Percentiles rank a stretch among this genome's conserved stretches.
phyloP scores from a whole-genome alignment of 495 filamentous ascomycete genomes.

The Penicillium chermesinum region DNA sequence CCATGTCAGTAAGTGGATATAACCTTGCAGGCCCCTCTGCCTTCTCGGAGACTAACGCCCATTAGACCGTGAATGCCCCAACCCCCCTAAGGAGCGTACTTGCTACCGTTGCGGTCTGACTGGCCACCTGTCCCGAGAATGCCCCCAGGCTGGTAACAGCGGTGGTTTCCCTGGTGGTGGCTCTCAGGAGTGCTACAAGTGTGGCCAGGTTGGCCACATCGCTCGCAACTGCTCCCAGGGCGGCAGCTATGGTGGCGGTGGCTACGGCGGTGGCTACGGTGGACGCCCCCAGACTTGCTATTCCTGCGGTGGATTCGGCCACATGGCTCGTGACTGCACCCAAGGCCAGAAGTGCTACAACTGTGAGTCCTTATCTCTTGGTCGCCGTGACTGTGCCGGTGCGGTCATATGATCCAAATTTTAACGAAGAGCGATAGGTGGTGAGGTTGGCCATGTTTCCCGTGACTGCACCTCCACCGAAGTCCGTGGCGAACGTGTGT shows the following conservation, averaged over 20 bases:
- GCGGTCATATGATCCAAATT: too few relatives aligned
- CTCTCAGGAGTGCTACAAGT: conserved; percentile 93
- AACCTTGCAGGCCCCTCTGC: neutral
- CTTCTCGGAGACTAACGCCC: conserved; percentile 5
- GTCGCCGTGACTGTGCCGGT: too few relatives aligned
- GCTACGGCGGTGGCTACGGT: conserved; percentile 41
- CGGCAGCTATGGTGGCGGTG: conserved; percentile 40
- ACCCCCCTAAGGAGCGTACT: conserved; percentile 85
- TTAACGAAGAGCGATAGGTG: conserved; percentile 48
- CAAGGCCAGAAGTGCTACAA: conserved; percentile 99
- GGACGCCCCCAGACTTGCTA: conserved; percentile 80
- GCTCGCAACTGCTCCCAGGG: conserved; percentile 87
- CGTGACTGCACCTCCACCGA: conserved; percentile 87
- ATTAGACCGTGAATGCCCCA: conserved; percentile 83
- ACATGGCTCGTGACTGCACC: conserved; percentile 96
- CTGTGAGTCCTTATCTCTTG: conserved; percentile 50
- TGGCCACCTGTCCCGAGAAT: conserved; percentile 94
- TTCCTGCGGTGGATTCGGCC: conserved; percentile 92
- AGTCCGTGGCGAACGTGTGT: conserved; percentile 82
- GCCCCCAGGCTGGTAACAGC: conserved; percentile 55
- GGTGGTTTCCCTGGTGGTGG: conserved; percentile 38
- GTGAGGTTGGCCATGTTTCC: conserved; percentile 88
- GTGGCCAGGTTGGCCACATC: conserved; percentile 94
- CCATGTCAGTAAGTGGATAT: conserved; percentile 69
- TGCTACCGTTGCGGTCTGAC: conserved; percentile 89